phyloP scores from a whole-genome alignment of 2,329 filamentous ascomycete genomes.

The Cordyceps cateniannulata region DNA sequence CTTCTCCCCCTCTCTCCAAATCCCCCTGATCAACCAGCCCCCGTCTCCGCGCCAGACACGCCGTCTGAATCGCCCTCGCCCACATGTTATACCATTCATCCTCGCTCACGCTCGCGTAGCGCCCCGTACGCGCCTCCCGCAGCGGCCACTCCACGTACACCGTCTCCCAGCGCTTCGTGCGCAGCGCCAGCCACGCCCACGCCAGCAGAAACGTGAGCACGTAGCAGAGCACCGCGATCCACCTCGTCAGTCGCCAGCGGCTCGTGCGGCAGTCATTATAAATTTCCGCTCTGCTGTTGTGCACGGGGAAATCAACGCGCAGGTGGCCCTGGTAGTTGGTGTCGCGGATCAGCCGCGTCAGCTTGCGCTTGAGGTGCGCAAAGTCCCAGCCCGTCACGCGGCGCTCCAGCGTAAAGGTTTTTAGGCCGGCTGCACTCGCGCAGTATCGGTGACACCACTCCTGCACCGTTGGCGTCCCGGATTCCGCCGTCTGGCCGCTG shows the following conservation, averaged over 20 bases:
- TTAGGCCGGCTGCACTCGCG: constrained; percentile 49
- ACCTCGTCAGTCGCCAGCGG: constrained; percentile 55
- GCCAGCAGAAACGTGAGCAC: constrained; percentile 62
- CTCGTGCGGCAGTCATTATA: constrained; percentile 59
- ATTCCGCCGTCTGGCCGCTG: constrained; percentile 21
- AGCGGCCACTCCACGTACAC: constrained; percentile 51
- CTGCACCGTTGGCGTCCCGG: constrained; percentile 25
- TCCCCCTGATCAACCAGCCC: constrained; percentile 52
- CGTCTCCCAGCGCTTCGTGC: constrained; percentile 62
- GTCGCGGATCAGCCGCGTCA: constrained; percentile 51
- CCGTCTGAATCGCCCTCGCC: constrained; percentile 51
- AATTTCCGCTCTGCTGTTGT: constrained; percentile 51
- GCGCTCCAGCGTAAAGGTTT: constrained; percentile 47
- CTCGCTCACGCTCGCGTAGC: constrained; percentile 49
- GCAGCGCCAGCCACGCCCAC: constrained; percentile 64
- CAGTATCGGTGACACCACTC: constrained; percentile 67
- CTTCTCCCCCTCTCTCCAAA: constrained; percentile 32
- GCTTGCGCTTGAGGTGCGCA: constrained; percentile 40
- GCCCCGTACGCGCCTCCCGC: constrained; percentile 19
- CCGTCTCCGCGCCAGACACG: constrained; percentile 52
- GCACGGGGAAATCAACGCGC: constrained; percentile 51
- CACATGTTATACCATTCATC: constrained; percentile 59
- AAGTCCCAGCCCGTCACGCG: constrained; percentile 56
- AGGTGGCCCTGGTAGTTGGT: constrained; percentile 64
- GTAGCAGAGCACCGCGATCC: constrained; percentile 60